Base-by-base conservation (phyloP, 768 basidiomycete genomes). In the Tricholoma sp. region DNA sequence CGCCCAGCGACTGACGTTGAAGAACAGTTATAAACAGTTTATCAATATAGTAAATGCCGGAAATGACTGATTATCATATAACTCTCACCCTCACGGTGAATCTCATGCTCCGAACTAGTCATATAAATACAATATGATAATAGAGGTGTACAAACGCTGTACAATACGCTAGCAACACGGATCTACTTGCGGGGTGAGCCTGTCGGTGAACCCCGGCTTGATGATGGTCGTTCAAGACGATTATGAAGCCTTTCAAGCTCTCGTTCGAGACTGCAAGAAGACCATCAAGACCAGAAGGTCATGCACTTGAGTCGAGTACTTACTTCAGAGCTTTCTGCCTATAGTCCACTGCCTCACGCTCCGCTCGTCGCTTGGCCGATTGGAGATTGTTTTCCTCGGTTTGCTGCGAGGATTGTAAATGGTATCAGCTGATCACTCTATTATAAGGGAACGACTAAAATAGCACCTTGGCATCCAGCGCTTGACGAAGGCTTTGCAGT, bases 281-380 rank as follows among this genome's bases (percentile, higher is more conserved):
- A 15, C 48, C 47, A 6, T 45, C n/a, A 44, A 48, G 17, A 34
- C 57, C 37, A 18, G 18, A 51, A 63, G 49, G 44, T 50, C 29
- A 31, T 45, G 36, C 41, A 32, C 53, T 50, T 31, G 13, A 12
- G 51, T 6, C 54, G 17, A 36, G 32, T 31, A 20, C 85, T 51
- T 63, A 90, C 89, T 78, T 82, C 13, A 90, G 74, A 41, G 83
- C 77, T 58, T 81, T 81, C 68, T 89, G 86, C 68, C 83, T 88
- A 63, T 81, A 83, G 60, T 92, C 89, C 5, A 73, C 81, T 31
- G 85, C 86, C 61, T 92, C 89, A 37, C 88, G 79, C 63, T 91
- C 90, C 36, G 86, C 86, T 42, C 88, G 79, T 32, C 89, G 83
- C 68, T 90, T 90, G 20, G 80, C 81, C 10, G 86, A 76, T 61